Conservation (phyloP, 106 monocot species). For the Dactylorhiza incarnata region DNA sequence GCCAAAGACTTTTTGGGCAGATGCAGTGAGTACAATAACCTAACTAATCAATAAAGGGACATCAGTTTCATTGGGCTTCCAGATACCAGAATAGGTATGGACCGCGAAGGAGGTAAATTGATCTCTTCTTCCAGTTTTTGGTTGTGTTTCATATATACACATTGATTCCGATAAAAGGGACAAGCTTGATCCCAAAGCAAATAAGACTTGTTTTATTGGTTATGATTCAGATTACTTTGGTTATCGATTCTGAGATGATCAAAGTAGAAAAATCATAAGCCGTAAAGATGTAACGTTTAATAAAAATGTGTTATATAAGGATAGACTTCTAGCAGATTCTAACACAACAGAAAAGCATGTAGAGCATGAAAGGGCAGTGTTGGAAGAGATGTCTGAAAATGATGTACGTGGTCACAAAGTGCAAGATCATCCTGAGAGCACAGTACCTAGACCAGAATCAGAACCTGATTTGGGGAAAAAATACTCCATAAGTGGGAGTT, state of each 20-base stretch:
- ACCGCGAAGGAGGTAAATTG: too few species aligned
- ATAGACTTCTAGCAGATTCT: neutral
- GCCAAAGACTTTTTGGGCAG: neutral
- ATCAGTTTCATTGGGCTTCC: neutral
- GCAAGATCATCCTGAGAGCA: too few species aligned
- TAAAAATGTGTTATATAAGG: neutral
- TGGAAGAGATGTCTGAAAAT: too few species aligned
- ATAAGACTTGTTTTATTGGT: neutral
- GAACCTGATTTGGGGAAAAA: too few species aligned
- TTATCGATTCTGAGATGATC: neutral
- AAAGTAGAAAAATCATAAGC: neutral
- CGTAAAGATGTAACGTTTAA: neutral
- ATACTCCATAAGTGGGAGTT: too few species aligned
- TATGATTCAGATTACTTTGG: neutral
- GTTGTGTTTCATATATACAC: neutral
- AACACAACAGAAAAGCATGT: too few species aligned
- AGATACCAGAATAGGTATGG: too few species aligned
- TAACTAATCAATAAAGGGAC: neutral
- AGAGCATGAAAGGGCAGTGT: too few species aligned
- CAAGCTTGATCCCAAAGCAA: neutral
- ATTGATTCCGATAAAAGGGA: neutral
- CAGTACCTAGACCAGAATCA: too few species aligned
- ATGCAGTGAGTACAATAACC: neutral
- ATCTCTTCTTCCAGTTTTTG: neutral
- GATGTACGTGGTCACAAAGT: neutral